phyloP scores from a whole-genome alignment of 202 grass and related monocot genomes.

The Setaria italica region DNA sequence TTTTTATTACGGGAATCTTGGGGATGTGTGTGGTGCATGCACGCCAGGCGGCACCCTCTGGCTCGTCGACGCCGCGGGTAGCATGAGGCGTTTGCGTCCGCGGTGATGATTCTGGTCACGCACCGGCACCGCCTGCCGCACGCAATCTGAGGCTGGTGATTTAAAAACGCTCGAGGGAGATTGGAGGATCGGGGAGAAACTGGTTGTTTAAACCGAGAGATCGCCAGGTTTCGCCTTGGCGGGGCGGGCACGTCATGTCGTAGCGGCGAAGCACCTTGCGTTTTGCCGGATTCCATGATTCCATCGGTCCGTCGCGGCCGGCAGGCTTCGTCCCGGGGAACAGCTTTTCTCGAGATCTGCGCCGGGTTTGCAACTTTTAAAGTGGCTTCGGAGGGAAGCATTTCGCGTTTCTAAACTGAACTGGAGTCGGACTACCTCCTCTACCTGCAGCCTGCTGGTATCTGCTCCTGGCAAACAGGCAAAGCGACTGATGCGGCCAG shows the following conservation, averaged over 20 bases:
- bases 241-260: not conserved
- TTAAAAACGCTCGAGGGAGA: not conserved
- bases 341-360: constrained; percentile 47
- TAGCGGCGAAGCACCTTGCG: not conserved
- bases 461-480: too few species aligned
- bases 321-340: constrained; percentile 32
- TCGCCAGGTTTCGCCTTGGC: constrained; percentile 25
- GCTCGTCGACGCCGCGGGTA: not conserved
- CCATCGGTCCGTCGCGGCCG: not conserved
- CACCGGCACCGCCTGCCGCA: not conserved
- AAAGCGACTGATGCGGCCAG: too few species aligned
- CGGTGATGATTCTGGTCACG: not conserved
- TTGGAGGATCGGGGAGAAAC: not conserved
- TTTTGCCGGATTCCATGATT: not conserved
- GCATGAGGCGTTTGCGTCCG: not conserved
- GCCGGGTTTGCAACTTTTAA: not conserved
- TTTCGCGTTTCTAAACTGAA: not conserved
- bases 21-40: not conserved
- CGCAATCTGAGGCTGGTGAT: not conserved
- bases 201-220: constrained; percentile 11
- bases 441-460: too few species aligned
- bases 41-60: not conserved
- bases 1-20: constrained; percentile 24
- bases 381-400: not conserved
- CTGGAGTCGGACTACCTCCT: too few species aligned